Base-by-base conservation (phyloP, 2,329 filamentous ascomycete genomes). In the Fusarium transvaalense region DNA sequence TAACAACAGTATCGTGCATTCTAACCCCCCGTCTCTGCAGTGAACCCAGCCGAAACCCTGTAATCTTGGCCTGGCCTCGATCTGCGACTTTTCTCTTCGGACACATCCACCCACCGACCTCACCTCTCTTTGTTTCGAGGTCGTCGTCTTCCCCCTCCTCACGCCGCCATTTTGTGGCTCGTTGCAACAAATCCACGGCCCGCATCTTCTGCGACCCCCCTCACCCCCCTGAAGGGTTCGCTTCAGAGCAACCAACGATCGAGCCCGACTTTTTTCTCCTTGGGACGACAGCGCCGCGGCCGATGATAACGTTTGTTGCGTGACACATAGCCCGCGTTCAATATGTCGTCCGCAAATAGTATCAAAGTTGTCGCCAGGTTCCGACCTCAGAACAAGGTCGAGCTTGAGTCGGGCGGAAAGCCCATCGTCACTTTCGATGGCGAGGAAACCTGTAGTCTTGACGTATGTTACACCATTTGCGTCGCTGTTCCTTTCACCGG, bases 301-400 rank as follows among this genome's bases (percentile, higher is more conserved):
- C 61, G 65, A 76, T 76, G 75, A 74, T 68, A 70, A 64, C 64
- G 50, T 64, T 42, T 57, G 55, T 66, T 57, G 69, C 62, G 63
- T 75, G 66, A 75, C 62, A 63, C 34, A 62, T 19, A 65, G 45
- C 51, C 61, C 27, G 51, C 69, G 64, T 61, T 64, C 71, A 74
- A 74, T 78, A 87, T 86, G 85, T 87, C 86, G 78, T 82, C 83
- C 80, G 82, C 83, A 75, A 88, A 89, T 78, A 89, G 85, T 77
- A 91, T 91, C 85, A 91, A 88, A 92, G 96, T 99, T 80, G 94
- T 99, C 80, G 95, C 95, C 85, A 93, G 96, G 77, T 99, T 99
- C 83, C 90, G 96, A 78, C 96, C 96, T 75, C 95, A 97, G 83
- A 99, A 99, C 86, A 93, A 93, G 83, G 82, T 96, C 80, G 96